Conservation (phyloP, 164 flowering plant species). For the Liriodendron chinense region DNA sequence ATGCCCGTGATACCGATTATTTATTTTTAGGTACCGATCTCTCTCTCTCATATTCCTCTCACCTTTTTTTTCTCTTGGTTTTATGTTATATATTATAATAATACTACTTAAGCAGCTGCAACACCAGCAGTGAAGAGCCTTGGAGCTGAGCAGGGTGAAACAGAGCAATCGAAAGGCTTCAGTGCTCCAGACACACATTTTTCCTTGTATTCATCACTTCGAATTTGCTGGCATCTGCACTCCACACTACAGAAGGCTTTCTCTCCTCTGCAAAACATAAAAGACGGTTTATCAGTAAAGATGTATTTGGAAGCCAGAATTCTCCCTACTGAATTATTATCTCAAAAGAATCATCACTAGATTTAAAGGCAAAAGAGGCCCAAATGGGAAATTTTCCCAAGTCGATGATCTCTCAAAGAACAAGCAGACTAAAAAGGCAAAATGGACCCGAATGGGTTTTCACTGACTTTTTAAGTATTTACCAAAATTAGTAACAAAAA, state of each 20-base stretch:
- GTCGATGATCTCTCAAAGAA: too few relatives aligned
- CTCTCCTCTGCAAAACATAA: slow-evolving; percentile 48
- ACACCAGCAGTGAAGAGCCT: slow-evolving; percentile 41
- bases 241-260: slow-evolving; percentile 63
- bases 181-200: slow-evolving; percentile 30
- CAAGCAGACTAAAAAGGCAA: too few relatives aligned
- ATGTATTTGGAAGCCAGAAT: not conserved
- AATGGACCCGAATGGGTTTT: too few relatives aligned
- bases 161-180: slow-evolving; percentile 35
- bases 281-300: not conserved
- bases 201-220: slow-evolving; percentile 41
- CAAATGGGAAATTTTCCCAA: too few relatives aligned
- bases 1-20: not conserved
- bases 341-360: not conserved
- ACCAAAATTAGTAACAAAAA: too few relatives aligned
- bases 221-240: slow-evolving; percentile 50
- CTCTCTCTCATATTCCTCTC: not conserved
- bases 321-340: not conserved
- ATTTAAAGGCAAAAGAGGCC: not conserved
- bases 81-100: not conserved
- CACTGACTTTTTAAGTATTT: too few relatives aligned
- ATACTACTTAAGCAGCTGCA: slow-evolving; percentile 36
- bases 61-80: not conserved
- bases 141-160: slow-evolving; percentile 48
- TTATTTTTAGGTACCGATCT: slow-evolving; percentile 1